A percentile compares a stretch with the other conserved stretches of the same genome.
phyloP scores from a whole-genome alignment of 208 protist genomes.

The Acanthamoeba divionensis region DNA sequence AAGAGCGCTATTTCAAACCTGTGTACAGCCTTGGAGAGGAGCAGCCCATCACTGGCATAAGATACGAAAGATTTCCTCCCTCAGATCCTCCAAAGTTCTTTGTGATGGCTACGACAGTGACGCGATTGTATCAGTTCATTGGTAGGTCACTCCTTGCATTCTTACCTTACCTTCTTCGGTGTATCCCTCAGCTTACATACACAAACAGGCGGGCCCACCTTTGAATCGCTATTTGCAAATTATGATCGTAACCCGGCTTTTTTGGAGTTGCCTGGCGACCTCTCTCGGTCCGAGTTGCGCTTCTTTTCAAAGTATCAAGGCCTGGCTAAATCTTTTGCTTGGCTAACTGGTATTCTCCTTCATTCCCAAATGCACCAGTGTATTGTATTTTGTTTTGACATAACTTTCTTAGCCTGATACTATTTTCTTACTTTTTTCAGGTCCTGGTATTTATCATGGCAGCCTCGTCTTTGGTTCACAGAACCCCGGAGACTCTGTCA shows the following conservation, averaged over 20 bases:
- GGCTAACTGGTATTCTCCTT: too few species aligned
- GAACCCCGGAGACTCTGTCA: conserved; percentile 30
- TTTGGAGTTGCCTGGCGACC: conserved; percentile 51
- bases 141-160: too few species aligned
- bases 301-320: conserved; percentile 62
- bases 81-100: conserved; percentile 36
- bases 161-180: too few species aligned
- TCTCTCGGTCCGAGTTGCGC: conserved; percentile 55
- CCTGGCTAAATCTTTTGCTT: conserved; percentile 74
- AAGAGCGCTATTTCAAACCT: conserved; percentile 33
- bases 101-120: conserved; percentile 61
- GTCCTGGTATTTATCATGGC: conserved; percentile 76
- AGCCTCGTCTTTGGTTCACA: conserved; percentile 74
- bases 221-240: conserved; percentile 73
- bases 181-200: too few species aligned
- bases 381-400: too few species aligned
- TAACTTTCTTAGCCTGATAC: background rate
- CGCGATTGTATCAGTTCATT: conserved; percentile 81
- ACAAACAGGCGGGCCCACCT: conserved; percentile 69
- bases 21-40: background rate
- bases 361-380: background rate
- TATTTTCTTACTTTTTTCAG: background rate
- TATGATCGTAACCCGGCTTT: conserved; percentile 67
- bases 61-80: conserved; percentile 71
- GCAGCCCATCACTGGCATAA: conserved; percentile 71